Evolutionary conservation across 2,329 filamentous ascomycete genomes (phyloP).

Genomic region (Hymenoscyphus fraxineus): DNA sequence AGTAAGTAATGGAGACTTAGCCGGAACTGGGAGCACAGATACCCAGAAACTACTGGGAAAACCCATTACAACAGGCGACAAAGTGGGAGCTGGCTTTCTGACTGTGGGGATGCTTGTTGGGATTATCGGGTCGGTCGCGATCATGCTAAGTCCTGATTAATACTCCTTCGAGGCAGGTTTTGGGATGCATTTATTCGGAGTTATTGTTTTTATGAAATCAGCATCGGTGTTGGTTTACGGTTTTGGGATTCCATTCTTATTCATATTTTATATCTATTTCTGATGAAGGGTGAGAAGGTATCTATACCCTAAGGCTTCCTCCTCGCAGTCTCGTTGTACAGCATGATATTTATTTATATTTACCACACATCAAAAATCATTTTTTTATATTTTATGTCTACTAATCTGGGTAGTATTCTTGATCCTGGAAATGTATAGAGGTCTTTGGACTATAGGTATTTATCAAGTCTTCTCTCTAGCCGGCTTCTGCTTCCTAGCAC

Average conservation of each 20-base stretch:
- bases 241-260: background rate
- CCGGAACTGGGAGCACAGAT: slow-evolving; percentile 11
- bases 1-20: slow-evolving; percentile 30
- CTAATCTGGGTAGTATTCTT: too few species aligned
- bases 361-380: background rate
- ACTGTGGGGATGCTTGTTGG: slow-evolving; percentile 35
- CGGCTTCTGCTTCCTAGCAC: too few species aligned
- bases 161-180: background rate
- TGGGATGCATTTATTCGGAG: background rate
- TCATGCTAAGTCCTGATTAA: background rate
- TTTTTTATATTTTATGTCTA: too few species aligned
- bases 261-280: background rate
- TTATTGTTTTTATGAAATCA: background rate
- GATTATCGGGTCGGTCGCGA: slow-evolving; percentile 20
- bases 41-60: background rate
- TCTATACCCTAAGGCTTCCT: background rate
- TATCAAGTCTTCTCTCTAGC: too few species aligned
- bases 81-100: slow-evolving; percentile 41
- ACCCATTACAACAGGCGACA: slow-evolving; percentile 38
- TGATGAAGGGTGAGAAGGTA: background rate
- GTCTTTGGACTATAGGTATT: too few species aligned
- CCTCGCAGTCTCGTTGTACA: background rate
- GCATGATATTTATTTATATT: background rate
- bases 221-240: background rate
- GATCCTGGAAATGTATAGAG: too few species aligned